Evolutionary conservation across 345 rosid species (phyloP).

Genomic region (Passiflora organensis): DNA sequence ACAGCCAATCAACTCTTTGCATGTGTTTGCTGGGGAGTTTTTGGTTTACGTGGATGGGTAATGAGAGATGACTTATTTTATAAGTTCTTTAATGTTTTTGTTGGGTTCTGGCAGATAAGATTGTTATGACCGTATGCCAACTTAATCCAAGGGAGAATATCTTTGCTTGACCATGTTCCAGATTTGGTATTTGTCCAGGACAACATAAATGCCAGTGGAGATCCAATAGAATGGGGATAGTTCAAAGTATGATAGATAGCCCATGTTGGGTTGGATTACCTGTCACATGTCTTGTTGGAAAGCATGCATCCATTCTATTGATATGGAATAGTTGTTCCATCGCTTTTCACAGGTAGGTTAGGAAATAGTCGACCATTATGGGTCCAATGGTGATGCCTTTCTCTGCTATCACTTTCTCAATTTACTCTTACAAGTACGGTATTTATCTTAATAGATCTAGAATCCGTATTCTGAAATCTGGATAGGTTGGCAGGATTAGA

Average conservation of each 20-base stretch:
- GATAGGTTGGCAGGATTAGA: too few species aligned
- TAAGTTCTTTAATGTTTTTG: neutral
- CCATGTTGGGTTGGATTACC: constrained; percentile 7
- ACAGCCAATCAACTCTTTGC: neutral
- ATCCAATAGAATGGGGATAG: neutral
- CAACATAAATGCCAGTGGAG: constrained; percentile 7
- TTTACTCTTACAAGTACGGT: too few species aligned
- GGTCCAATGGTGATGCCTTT: too few species aligned
- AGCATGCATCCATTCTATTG: neutral
- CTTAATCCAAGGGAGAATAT: constrained; percentile 13
- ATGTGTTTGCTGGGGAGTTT: neutral
- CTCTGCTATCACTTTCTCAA: too few species aligned
- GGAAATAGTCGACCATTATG: too few species aligned
- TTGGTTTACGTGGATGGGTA: too few species aligned
- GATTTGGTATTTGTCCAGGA: constrained; percentile 15
- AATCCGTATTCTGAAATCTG: too few species aligned
- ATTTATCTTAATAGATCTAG: too few species aligned
- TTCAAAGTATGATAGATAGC: constrained; percentile 12
- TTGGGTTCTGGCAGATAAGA: constrained; percentile 3
- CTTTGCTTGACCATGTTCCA: constrained; percentile 3
- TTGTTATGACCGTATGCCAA: constrained; percentile 11
- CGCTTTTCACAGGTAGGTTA: too few species aligned
- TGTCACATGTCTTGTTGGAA: constrained; percentile 26
- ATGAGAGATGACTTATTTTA: too few species aligned
- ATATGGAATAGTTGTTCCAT: too few species aligned